Percentiles rank a stretch among this genome's conserved stretches.
Conservation (phyloP, 1,139 yeast genomes). For the Candida pseudoviswanathii region DNA sequence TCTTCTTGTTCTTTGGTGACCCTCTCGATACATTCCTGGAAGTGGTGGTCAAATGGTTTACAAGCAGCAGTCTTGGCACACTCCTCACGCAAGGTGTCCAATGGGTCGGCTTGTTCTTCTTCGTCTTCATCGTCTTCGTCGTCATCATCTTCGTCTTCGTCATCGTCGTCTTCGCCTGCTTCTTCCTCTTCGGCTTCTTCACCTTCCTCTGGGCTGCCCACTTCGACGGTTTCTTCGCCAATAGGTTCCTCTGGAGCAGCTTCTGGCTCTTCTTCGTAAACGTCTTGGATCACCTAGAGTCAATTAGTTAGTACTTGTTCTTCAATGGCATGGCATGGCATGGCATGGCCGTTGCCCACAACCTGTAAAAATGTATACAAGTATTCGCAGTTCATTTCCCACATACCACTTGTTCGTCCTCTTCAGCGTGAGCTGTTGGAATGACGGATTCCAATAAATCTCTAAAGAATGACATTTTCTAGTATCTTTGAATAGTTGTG, state of each 20-base stretch:
- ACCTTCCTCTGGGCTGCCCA: too few species aligned
- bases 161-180: constrained; percentile 44
- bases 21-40: constrained; percentile 92
- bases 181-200: too few species aligned
- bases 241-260: constrained; percentile 47
- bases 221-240: constrained; percentile 25
- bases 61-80: constrained; percentile 71
- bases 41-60: constrained; percentile 80
- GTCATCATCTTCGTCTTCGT: constrained; percentile 68
- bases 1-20: constrained; percentile 86
- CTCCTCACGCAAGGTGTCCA: constrained; percentile 66
- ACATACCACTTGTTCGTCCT: constrained; percentile 40
- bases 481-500: constrained; percentile 1
- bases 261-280: constrained; percentile 37
- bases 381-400: neutral
- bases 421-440: constrained; percentile 82
- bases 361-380: too few species aligned
- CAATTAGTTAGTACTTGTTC: neutral
- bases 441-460: constrained; percentile 81
- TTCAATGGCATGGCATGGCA: neutral
- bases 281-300: constrained; percentile 36
- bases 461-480: constrained; percentile 57
- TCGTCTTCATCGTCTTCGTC: constrained; percentile 81
- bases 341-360: too few species aligned
- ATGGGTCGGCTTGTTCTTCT: constrained; percentile 70